These are phyloP conservation scores for Lodderomyces oxycetoniae DNA, from an alignment of 1,139 yeast species.

Conservation along the genomic window DNA sequence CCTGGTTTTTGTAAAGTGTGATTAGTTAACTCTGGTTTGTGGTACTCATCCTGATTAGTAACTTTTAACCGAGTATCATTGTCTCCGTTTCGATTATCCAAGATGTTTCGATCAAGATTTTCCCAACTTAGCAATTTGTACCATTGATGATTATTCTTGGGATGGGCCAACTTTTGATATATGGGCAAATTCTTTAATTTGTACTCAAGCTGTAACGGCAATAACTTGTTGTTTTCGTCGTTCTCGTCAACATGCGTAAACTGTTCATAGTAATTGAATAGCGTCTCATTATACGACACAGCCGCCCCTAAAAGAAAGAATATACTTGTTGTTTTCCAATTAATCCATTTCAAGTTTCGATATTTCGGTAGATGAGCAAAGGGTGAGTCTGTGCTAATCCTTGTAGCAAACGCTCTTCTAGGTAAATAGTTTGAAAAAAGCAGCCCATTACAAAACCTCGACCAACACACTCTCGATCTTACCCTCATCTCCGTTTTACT, in stretches of 20 bases:
- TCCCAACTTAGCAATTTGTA: constrained; percentile 55
- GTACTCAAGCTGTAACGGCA: constrained; percentile 35
- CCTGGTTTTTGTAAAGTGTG: constrained; percentile 56
- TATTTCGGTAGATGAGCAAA: constrained; percentile 29
- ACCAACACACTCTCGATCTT: too few species aligned
- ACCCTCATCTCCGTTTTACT: too few species aligned
- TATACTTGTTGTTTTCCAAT: constrained; percentile 28
- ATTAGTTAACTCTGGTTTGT: constrained; percentile 24
- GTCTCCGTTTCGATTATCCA: constrained; percentile 22
- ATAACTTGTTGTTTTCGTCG: constrained; percentile 11
- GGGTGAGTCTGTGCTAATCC: constrained; percentile 34
- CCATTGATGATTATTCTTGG: constrained; percentile 39
- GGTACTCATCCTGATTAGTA: constrained; percentile 32
- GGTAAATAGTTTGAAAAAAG: constrained; percentile 1
- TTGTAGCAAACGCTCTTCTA: too few species aligned
- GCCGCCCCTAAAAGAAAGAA: constrained; percentile 29
- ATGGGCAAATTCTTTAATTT: constrained; percentile 50
- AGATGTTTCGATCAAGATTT: constrained; percentile 44
- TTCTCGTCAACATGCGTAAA: constrained; percentile 22
- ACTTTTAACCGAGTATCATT: constrained; percentile 8
- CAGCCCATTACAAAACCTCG: background rate
- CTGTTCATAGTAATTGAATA: constrained; percentile 31
- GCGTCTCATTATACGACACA: constrained; percentile 33
- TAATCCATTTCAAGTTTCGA: constrained; percentile 24
- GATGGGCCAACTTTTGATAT: constrained; percentile 43